Conservation (phyloP, 805 yeast species). For the Clavispora phyllophila region DNA sequence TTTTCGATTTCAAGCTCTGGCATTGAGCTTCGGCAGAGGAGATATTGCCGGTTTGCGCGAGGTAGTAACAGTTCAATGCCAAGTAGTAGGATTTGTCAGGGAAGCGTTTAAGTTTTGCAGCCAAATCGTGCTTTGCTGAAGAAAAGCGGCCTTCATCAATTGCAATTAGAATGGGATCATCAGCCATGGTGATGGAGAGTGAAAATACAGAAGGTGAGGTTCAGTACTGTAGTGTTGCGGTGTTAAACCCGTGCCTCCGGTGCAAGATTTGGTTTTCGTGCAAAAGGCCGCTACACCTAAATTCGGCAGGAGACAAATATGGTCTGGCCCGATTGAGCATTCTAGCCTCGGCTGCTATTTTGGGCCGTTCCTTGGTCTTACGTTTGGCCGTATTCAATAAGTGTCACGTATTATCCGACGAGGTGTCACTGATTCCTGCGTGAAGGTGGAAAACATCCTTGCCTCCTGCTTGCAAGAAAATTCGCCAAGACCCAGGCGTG, state of each 20-base stretch:
- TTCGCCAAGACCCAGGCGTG: not conserved
- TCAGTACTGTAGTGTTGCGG: not conserved
- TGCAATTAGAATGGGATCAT: slow-evolving; percentile 33
- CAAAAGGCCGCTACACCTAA: no score
- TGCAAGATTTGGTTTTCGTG: no score
- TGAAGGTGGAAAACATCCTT: not conserved
- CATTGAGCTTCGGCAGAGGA: slow-evolving; percentile 29
- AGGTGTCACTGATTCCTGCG: not conserved
- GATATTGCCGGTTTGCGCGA: slow-evolving; percentile 28
- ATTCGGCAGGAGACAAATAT: no score
- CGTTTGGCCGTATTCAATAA: no score
- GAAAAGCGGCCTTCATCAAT: slow-evolving; percentile 50
- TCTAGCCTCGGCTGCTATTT: no score
- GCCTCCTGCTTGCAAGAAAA: not conserved
- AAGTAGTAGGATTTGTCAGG: slow-evolving; percentile 56
- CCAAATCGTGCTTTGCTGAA: slow-evolving; percentile 46
- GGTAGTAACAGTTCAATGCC: slow-evolving; percentile 38
- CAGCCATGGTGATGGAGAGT: no score
- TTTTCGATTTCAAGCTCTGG: slow-evolving; percentile 23
- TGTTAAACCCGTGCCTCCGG: no score
- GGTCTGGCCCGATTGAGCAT: no score
- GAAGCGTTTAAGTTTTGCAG: slow-evolving; percentile 44
- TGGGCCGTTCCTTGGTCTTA: no score
- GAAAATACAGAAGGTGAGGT: no score
- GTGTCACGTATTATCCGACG: no score